These are phyloP conservation scores for Talaromyces marneffei DNA, from an alignment of 2,329 filamentous ascomycete species.

Conservation along the genomic window DNA sequence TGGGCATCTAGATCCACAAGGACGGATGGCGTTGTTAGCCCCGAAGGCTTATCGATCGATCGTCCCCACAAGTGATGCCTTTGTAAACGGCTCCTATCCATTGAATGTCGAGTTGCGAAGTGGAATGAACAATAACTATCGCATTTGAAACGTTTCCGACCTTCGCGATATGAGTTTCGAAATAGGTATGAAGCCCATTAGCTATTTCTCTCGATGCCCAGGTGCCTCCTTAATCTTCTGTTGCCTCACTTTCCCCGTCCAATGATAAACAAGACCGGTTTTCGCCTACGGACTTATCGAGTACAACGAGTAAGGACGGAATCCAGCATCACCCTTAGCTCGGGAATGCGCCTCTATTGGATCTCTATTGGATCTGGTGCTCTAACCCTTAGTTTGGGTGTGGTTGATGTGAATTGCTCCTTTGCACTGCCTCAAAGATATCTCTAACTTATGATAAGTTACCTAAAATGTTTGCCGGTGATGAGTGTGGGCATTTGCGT, in stretches of 20 bases:
- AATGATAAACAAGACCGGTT: neutral
- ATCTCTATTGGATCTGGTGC: no score
- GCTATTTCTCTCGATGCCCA: no score
- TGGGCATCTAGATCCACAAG: no score
- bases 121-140: neutral
- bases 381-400: neutral
- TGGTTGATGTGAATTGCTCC: neutral
- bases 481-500: neutral
- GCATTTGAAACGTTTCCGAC: neutral
- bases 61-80: no score
- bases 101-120: no score
- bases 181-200: neutral
- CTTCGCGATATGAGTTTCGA: neutral
- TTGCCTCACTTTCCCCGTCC: neutral
- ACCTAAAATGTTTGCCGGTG: neutral
- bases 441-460: no score
- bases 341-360: neutral
- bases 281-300: no score
- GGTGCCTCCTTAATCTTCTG: neutral
- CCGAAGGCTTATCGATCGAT: no score
- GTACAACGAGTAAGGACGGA: no score
- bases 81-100: no score
- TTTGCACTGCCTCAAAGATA: neutral
- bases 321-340: neutral
- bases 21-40: no score